These are phyloP conservation scores for Leccinum sublutescens DNA, from an alignment of 768 basidiomycete genomes.

Conservation along the genomic window DNA sequence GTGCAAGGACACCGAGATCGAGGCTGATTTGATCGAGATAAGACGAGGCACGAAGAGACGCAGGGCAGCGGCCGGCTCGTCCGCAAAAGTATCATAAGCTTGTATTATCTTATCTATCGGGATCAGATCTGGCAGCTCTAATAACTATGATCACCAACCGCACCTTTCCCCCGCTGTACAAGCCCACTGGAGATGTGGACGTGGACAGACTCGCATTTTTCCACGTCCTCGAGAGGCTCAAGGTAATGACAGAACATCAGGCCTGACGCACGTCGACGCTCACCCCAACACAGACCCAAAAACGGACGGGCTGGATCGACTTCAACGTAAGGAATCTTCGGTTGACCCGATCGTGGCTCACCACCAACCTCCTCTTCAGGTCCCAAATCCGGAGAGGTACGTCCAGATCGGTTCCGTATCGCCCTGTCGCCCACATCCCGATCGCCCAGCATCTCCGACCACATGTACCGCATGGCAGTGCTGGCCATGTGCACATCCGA, in stretches of 20 bases:
- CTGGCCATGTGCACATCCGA: slow-evolving; percentile 87
- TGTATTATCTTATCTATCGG: too few species aligned
- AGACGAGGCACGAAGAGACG: too few species aligned
- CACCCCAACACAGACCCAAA: slow-evolving; percentile 67
- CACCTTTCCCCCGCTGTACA: slow-evolving; percentile 60
- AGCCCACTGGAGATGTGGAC: slow-evolving; percentile 48
- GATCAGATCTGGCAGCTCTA: too few species aligned
- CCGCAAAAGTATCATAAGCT: too few species aligned
- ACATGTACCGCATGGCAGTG: slow-evolving; percentile 98
- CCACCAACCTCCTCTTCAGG: slow-evolving; percentile 39
- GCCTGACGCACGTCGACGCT: neutral
- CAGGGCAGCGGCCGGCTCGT: too few species aligned
- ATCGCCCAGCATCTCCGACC: slow-evolving; percentile 76
- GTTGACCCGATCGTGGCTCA: slow-evolving; percentile 4
- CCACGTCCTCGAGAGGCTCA: slow-evolving; percentile 83
- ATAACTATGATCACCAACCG: slow-evolving; percentile 31
- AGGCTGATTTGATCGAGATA: too few species aligned
- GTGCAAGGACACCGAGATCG: too few species aligned
- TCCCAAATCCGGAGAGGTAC: slow-evolving; percentile 81
- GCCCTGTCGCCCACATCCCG: neutral
- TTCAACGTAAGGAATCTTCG: slow-evolving; percentile 43
- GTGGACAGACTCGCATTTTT: slow-evolving; percentile 84
- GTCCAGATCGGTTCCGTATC: neutral
- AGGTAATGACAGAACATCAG: slow-evolving; percentile 49
- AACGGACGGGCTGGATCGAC: slow-evolving; percentile 93